Evolutionary conservation across 2,329 filamentous ascomycete species (phyloP), one percentile per base, ranked within the genome.

Genomic region (Setomelanomma holmii): DNA sequence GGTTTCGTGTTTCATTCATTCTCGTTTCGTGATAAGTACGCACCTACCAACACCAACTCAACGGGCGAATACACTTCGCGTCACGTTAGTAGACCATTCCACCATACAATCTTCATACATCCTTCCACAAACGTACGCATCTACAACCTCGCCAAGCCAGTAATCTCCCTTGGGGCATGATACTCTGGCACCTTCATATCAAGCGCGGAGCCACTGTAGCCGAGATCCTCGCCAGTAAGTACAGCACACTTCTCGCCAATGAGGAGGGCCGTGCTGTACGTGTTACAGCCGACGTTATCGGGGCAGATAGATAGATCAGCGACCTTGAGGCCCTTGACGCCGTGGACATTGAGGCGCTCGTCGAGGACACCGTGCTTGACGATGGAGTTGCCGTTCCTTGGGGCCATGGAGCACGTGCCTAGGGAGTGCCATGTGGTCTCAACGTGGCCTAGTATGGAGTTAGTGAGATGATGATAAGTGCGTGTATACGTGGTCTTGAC

Each of bases 301-400:
- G 89, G 89, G 74, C 88, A 91, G 78, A 91, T 89, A 44, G 82
- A 86, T 39, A 91, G 74, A 73, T 92, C 89, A 11, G 88, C 88
- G 20, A 91, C 88, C 82, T 91, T 91, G 64, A 92, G 82, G 14
- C 87, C 86, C 79, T 90, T 83, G 60, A 91, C 88, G 45, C 88
- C 89, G 69, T 91, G 87, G 3, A 92, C 89, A 61, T 91, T 91
- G 49, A 92, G 82, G 53, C 89, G 84, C 75, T 90, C 88, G 68
- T 92, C 89, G 33, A 92, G 76, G 0, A 92, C 89, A 53, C 89
- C 89, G 66, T 91, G 88, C 78, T 89, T 90, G 72, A 92, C 89
- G 66, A 93, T 90, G 65, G 84, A 87, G 78, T 91, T 93, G 53
- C 90, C 89, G 66, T 91, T 84, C 54, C 77, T 82, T 4, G 89